phyloP scores from a whole-genome alignment of 202 grass and related monocot genomes.

The Schoenoplectus triqueter region DNA sequence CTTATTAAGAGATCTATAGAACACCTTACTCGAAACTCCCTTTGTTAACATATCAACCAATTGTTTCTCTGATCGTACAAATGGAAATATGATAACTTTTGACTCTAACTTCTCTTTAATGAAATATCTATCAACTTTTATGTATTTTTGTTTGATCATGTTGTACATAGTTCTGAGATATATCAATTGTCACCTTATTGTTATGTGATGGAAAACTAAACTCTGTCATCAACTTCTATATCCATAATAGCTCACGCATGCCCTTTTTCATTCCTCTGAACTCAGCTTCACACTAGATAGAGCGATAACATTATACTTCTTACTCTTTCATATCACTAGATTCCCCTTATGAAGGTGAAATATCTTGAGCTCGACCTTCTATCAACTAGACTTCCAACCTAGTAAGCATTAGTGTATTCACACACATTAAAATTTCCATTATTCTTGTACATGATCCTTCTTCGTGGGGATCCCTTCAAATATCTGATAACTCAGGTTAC shows the following conservation, averaged over 20 bases:
- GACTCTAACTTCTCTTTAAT: conserved; percentile 34
- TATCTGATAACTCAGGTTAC: conserved; percentile 27
- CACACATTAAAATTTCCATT: neutral
- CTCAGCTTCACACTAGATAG: conserved; percentile 19
- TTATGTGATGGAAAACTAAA: neutral
- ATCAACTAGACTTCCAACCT: neutral
- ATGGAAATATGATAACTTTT: neutral
- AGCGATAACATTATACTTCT: neutral
- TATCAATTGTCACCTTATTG: conserved; percentile 24
- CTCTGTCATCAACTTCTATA: neutral
- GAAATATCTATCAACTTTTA: conserved; percentile 29
- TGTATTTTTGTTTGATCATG: conserved; percentile 27
- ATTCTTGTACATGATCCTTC: conserved; percentile 16
- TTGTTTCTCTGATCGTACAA: neutral
- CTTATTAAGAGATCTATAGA: neutral
- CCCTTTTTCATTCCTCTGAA: neutral
- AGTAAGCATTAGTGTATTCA: conserved; percentile 1
- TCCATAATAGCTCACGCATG: conserved; percentile 3
- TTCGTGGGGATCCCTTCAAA: conserved; percentile 27
- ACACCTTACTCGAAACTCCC: neutral
- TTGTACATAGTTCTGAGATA: conserved; percentile 21
- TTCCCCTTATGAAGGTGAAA: neutral
- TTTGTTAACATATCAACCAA: conserved; percentile 22
- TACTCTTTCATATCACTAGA: neutral
- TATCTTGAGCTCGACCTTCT: conserved; percentile 3